Conservation (phyloP, 176 grass and related monocot genomes). For the Ananas comosus region DNA sequence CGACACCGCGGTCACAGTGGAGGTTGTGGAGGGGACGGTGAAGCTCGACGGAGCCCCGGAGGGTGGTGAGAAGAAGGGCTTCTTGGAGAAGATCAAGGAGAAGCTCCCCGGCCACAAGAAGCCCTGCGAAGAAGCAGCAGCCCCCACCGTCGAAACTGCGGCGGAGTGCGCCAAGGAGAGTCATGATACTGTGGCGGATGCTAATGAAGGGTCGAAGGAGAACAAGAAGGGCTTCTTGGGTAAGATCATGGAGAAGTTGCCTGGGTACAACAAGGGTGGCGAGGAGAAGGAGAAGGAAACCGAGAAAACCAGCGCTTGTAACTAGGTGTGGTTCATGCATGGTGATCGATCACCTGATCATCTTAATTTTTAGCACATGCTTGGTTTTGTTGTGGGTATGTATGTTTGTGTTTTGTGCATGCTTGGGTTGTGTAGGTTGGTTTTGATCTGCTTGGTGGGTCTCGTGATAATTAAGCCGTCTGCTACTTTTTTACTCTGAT, state of each 20-base stretch:
- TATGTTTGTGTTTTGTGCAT: no score
- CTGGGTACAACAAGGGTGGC: constrained; percentile 48
- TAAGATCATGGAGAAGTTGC: constrained; percentile 97
- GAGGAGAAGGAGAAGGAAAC: constrained; percentile 34
- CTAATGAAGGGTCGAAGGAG: constrained; percentile 47
- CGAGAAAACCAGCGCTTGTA: no score
- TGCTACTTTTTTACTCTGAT: no score
- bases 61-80: constrained; percentile 75
- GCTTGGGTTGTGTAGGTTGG: no score
- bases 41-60: constrained; percentile 21
- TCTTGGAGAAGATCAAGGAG: constrained; percentile 98
- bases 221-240: constrained; percentile 74
- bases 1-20: constrained; percentile 36
- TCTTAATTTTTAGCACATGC: no score
- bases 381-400: no score
- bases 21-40: constrained; percentile 41
- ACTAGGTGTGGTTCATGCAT: no score
- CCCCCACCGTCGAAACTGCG: background rate
- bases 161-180: background rate
- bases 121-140: constrained; percentile 25
- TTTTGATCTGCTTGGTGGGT: no score
- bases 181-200: constrained; percentile 24
- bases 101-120: constrained; percentile 86
- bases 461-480: no score
- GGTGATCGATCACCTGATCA: no score